A percentile compares a stretch with the other conserved stretches of the same genome.
Evolutionary conservation across 2,329 filamentous ascomycete species (phyloP).

Genomic region (Talaromyces sp.): DNA sequence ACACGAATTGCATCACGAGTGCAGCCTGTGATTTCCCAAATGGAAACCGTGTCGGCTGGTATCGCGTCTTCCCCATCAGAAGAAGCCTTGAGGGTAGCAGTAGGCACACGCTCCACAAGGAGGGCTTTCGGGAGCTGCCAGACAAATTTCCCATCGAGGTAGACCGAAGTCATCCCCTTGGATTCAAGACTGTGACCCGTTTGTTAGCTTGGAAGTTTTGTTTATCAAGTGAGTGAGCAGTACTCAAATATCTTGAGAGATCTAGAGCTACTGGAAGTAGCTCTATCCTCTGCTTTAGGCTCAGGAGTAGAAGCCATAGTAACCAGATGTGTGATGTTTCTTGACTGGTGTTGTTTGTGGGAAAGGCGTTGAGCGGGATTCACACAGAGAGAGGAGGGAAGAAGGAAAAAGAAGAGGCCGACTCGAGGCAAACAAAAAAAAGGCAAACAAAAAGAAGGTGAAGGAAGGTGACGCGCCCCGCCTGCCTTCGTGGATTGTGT

Average conservation of each 20-base stretch:
- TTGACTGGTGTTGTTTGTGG: not conserved
- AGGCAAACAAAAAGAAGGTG: too few species aligned
- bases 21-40: slow-evolving; percentile 7
- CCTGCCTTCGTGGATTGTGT: not conserved
- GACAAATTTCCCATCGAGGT: slow-evolving; percentile 3
- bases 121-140: slow-evolving; percentile 6
- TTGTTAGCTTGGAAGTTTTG: not conserved
- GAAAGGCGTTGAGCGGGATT: not conserved
- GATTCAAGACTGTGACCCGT: slow-evolving; percentile 1
- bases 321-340: not conserved
- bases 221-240: not conserved
- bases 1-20: slow-evolving; percentile 2
- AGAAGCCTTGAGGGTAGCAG: not conserved
- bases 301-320: not conserved
- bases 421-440: not conserved
- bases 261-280: not conserved
- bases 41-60: not conserved
- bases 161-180: slow-evolving; percentile 2
- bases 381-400: not conserved
- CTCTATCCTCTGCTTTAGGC: not conserved
- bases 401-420: not conserved
- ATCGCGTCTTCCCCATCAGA: not conserved
- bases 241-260: not conserved
- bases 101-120: not conserved
- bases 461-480: not conserved